phyloP scores from a whole-genome alignment of 257 asterid genomes.

The Mitragyna speciosa region DNA sequence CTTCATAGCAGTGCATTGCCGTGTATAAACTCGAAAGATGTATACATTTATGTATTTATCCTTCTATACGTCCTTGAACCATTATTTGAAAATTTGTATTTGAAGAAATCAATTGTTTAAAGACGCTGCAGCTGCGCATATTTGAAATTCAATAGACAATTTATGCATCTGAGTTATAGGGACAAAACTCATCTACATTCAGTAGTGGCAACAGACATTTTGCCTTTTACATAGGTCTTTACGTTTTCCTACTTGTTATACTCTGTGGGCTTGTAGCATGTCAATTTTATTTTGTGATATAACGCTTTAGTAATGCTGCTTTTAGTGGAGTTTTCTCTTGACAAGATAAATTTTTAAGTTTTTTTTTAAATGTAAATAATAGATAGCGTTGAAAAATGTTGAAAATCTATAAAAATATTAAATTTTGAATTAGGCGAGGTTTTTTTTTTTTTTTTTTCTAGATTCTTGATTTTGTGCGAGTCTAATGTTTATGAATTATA shows the following conservation, averaged over 20 bases:
- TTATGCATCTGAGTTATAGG: conserved; percentile 1
- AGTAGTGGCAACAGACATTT: background rate
- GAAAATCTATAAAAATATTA: background rate
- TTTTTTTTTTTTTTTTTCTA: too few relatives aligned
- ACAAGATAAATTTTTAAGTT: too few relatives aligned
- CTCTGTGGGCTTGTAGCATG: background rate
- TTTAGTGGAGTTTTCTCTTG: background rate
- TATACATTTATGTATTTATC: conserved; percentile 20
- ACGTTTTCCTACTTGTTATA: too few relatives aligned
- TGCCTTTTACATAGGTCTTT: background rate
- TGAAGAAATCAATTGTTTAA: background rate
- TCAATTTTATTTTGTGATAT: too few relatives aligned
- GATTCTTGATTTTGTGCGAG: too few relatives aligned
- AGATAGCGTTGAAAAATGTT: background rate
- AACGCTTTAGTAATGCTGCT: too few relatives aligned
- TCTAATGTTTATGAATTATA: background rate
- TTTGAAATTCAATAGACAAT: background rate
- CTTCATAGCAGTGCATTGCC: conserved; percentile 9
- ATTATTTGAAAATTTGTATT: background rate
- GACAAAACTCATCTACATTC: background rate
- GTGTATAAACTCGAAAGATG: conserved; percentile 5
- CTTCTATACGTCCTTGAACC: conserved; percentile 4
- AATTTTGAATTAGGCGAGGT: background rate
- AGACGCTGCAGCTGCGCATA: background rate
- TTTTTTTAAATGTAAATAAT: background rate